phyloP scores from a whole-genome alignment of 163 green algal species.

The Picocystis sp. region DNA sequence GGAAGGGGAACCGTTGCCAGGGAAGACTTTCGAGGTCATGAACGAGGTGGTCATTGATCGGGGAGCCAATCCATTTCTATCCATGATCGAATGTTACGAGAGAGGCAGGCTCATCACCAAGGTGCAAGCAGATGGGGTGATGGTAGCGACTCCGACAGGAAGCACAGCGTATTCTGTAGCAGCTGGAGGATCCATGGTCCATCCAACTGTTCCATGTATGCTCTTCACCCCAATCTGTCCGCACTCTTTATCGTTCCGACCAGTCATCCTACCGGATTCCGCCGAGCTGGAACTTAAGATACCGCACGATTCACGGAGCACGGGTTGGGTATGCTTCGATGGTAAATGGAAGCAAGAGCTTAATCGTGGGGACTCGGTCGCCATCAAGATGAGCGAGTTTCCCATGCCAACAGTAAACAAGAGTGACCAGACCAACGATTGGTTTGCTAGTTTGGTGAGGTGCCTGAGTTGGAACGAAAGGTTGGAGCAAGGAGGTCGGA shows the following conservation, averaged over 20 bases:
- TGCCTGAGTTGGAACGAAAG: conserved; percentile 82
- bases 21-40: conserved; percentile 39
- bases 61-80: conserved; percentile 76
- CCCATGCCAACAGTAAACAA: conserved; percentile 91
- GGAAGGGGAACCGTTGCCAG: conserved; percentile 8
- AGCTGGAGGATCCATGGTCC: conserved; percentile 54
- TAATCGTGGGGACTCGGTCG: conserved; percentile 50
- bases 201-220: conserved; percentile 83
- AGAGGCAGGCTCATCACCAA: conserved; percentile 72
- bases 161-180: conserved; percentile 87
- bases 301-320: conserved; percentile 48
- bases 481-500: conserved; percentile 25
- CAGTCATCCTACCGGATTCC: conserved; percentile 94
- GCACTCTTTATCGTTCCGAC: conserved; percentile 85
- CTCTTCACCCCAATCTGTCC: conserved; percentile 96
- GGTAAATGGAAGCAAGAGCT: conserved; percentile 63
- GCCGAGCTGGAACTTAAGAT: conserved; percentile 77
- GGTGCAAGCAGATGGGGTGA: conserved; percentile 82
- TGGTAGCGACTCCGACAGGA: conserved; percentile 90
- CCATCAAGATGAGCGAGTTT: conserved; percentile 74
- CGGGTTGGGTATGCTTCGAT: conserved; percentile 84
- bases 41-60: conserved; percentile 92
- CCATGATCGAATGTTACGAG: conserved; percentile 88
- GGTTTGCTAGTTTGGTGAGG: conserved; percentile 72
- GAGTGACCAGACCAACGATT: conserved; percentile 78